These are phyloP conservation scores for Prunus kanzakura DNA, from an alignment of 306 rosid species.

Conservation along the genomic window DNA sequence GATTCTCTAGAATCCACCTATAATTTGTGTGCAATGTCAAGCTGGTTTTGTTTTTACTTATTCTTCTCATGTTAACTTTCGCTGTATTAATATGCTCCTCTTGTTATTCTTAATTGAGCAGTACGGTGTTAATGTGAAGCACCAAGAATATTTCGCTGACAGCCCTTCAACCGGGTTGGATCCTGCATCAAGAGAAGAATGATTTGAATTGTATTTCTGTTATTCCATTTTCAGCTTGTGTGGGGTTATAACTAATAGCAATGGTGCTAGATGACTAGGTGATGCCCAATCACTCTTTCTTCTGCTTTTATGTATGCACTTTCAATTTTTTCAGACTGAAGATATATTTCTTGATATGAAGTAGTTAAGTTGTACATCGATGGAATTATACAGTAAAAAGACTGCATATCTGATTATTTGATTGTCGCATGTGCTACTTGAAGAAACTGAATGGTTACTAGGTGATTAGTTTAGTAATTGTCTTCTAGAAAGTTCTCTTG, in stretches of 20 bases:
- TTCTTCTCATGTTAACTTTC: not conserved
- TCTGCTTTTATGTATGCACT: not conserved
- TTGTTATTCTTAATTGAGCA: slow-evolving; percentile 19
- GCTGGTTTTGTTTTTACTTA: not conserved
- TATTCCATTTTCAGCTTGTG: slow-evolving; percentile 4
- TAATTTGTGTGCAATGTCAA: not conserved
- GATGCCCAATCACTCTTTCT: not conserved
- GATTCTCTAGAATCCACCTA: not conserved
- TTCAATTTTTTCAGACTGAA: not conserved
- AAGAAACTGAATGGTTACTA: not conserved
- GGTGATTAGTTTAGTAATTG: not conserved
- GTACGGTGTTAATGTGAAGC: slow-evolving; percentile 76
- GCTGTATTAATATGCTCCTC: not conserved
- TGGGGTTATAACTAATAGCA: slow-evolving; percentile 2
- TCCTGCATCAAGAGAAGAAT: slow-evolving; percentile 92
- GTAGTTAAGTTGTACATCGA: not conserved
- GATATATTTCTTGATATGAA: not conserved
- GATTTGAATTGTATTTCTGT: slow-evolving; percentile 22
- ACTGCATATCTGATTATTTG: not conserved
- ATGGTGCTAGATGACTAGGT: not conserved
- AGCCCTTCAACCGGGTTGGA: slow-evolving; percentile 84
- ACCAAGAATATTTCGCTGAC: slow-evolving; percentile 97
- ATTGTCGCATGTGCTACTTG: not conserved
- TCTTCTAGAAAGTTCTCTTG: not conserved
- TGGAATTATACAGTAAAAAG: not conserved